Evolutionary conservation across 2,329 filamentous ascomycete genomes (phyloP), one percentile per base, ranked within the genome.

Genomic region (Geoglossum cookeanum): DNA sequence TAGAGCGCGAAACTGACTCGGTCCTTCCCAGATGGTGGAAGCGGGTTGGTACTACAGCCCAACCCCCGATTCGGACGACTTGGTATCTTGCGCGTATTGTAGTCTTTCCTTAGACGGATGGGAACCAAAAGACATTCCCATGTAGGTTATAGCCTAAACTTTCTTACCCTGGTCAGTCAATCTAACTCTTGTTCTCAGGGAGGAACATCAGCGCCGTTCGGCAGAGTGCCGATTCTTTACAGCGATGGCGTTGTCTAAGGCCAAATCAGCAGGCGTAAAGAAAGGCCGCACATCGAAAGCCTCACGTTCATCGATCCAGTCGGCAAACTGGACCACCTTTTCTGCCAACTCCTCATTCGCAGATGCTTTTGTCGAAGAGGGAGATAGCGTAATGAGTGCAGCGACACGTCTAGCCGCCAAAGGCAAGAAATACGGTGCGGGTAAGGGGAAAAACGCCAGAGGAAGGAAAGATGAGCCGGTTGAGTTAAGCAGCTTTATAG

Each of bases 11-110:
- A 13, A 57, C 51, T 51, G 32, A 33, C 55, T 47, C 37, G 13
- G 27, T 42, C 27, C n/a, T 33, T 29, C 55, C 59, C 44, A 92
- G 82, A 83, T 97, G 73, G 87, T 87, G 37, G 87, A 91, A 62
- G 87, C 88, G 32, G 92, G 92, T 9, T 98, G 91, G 90, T 89
- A 85, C 66, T 96, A 90, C 70, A 94, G 89, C 29, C 90, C 92
- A 0, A 87, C 81, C 4, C 72, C 79, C 48, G 88, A 91, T 48
- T 87, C 83, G 11, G 84, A 92, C 62, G 92, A 98, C 68, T 87
- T 91, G 72, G 87, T 87, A 8, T 92, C 85, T 9, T 98, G 92
- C 67, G 78, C 86, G 32, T 96, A 97, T 70, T 98, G 92, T 72
- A 81, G 85, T 58, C 72, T 97, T 15, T 88, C 85, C 9, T 77